Evolutionary conservation across 2,329 filamentous ascomycete species (phyloP).

Genomic region (Atkinsonella texensis): DNA sequence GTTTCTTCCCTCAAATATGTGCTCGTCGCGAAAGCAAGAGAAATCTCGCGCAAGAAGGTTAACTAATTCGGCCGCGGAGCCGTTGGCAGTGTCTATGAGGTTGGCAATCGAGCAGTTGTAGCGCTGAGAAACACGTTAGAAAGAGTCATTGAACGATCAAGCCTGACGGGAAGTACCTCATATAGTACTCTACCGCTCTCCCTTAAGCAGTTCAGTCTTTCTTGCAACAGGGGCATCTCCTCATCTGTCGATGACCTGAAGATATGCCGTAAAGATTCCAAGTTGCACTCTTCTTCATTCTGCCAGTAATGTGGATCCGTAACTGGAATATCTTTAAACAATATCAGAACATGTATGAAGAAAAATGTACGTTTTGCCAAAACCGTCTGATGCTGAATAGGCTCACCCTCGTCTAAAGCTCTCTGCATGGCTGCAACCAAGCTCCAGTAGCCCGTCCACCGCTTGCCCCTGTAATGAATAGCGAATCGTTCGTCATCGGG

Average conservation of each 20-base stretch:
- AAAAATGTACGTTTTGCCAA: neutral
- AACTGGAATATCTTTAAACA: conserved; percentile 62
- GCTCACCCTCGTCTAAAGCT: conserved; percentile 68
- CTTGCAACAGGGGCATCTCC: conserved; percentile 70
- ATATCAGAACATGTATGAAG: neutral
- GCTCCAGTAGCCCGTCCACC: conserved; percentile 93
- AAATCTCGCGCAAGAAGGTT: conserved; percentile 78
- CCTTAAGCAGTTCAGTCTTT: conserved; percentile 66
- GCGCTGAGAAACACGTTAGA: conserved; percentile 34
- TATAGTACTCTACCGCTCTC: conserved; percentile 74
- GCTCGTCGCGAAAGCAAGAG: conserved; percentile 74
- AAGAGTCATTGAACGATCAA: neutral
- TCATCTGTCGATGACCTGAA: conserved; percentile 83
- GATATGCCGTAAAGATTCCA: conserved; percentile 60
- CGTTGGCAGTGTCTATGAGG: conserved; percentile 60
- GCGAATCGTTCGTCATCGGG: conserved; percentile 63
- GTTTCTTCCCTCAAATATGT: conserved; percentile 57
- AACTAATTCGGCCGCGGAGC: conserved; percentile 74
- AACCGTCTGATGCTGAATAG: neutral
- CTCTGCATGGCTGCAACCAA: conserved; percentile 77
- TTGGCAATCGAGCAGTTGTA: conserved; percentile 65
- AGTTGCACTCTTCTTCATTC: conserved; percentile 60
- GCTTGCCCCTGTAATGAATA: conserved; percentile 67
- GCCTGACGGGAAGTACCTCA: conserved; percentile 37
- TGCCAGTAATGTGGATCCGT: conserved; percentile 83